Percentiles rank a stretch among this genome's conserved stretches.
Evolutionary conservation across 345 rosid genomes (phyloP).

Genomic region (Boechera stricta): DNA sequence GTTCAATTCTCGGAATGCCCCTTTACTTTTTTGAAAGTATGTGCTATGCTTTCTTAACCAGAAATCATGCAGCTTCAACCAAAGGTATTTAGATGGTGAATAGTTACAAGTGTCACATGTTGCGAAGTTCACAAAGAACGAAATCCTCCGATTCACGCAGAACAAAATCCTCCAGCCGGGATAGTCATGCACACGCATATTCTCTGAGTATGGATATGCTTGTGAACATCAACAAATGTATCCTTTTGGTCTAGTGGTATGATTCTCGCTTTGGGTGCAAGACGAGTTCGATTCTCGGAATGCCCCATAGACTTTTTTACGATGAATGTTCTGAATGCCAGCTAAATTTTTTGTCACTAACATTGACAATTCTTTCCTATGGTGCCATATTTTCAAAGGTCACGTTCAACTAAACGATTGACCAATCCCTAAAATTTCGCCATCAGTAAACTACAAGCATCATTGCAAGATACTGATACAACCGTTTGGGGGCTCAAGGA

Average conservation of each 20-base stretch:
- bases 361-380: not conserved
- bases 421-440: not conserved
- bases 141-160: too few species aligned
- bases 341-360: not conserved
- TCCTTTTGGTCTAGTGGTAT: conserved; percentile 44
- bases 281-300: conserved; percentile 45
- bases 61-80: too few species aligned
- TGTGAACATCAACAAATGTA: too few species aligned
- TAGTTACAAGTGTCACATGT: too few species aligned
- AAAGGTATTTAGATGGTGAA: too few species aligned
- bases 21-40: not conserved
- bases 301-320: conserved; percentile 18
- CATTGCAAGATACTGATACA: not conserved
- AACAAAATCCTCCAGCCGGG: too few species aligned
- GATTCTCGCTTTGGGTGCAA: conserved; percentile 48
- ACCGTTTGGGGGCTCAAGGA: not conserved
- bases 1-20: conserved; percentile 60
- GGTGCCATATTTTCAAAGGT: not conserved
- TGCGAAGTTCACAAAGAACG: too few species aligned
- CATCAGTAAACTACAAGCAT: not conserved
- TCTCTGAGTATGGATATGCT: too few species aligned
- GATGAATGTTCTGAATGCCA: not conserved
- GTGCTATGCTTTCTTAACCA: too few species aligned
- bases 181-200: too few species aligned
- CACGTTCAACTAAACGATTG: not conserved